phyloP scores from a whole-genome alignment of 192 early-diverging fungal genomes.

The Haplosporangium gracile region DNA sequence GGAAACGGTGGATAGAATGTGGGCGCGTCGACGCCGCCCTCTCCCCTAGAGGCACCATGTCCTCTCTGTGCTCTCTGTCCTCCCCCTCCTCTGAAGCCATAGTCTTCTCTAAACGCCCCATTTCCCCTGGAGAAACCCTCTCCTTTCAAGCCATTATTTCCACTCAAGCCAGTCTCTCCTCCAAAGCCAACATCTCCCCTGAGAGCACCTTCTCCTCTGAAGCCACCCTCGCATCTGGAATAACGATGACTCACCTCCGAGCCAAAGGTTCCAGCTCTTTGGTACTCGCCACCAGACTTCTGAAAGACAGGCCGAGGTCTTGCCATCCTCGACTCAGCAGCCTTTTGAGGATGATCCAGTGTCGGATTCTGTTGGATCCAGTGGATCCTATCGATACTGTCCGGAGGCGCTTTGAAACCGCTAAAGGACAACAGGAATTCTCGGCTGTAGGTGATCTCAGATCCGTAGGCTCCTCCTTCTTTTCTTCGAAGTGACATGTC shows the following conservation, averaged over 20 bases:
- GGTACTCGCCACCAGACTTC: background rate
- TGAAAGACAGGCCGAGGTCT: background rate
- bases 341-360: background rate
- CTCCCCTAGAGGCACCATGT: background rate
- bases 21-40: background rate
- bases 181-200: too few species aligned
- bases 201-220: too few species aligned
- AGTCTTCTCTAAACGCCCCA: too few species aligned
- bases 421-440: conserved; percentile 25
- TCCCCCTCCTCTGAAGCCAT: too few species aligned
- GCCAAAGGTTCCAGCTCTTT: too few species aligned
- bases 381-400: background rate
- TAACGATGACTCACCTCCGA: too few species aligned
- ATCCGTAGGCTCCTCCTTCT: background rate
- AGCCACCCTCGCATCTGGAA: too few species aligned
- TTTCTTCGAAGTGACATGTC: background rate
- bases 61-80: too few species aligned
- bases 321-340: background rate
- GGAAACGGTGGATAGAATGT: background rate
- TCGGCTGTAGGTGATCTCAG: conserved; percentile 1
- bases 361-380: background rate
- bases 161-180: too few species aligned
- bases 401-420: background rate
- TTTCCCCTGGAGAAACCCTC: too few species aligned
- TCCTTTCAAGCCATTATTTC: too few species aligned